Percentiles rank a stretch among this genome's conserved stretches.
Conservation (phyloP, 2,329 filamentous ascomycete species). For the Pseudogymnoascus sp. region DNA sequence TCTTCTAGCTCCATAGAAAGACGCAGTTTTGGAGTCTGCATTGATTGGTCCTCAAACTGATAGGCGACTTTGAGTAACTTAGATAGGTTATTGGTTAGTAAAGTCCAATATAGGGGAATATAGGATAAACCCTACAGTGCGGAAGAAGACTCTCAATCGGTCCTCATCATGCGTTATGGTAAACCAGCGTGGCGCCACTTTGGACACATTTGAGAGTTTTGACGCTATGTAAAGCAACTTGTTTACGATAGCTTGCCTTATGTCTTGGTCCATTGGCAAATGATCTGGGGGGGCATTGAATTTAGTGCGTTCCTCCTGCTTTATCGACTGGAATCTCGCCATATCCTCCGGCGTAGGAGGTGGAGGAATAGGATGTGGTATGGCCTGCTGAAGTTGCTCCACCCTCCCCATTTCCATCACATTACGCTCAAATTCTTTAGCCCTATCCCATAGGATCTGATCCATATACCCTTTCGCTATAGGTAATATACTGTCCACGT, state of each 20-base stretch:
- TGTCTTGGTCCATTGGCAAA: conserved; percentile 24
- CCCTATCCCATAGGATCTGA: too few species aligned
- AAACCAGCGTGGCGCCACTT: conserved; percentile 23
- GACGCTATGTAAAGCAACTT: conserved; percentile 14
- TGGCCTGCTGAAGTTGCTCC: too few species aligned
- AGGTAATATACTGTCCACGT: too few species aligned
- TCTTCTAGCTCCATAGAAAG: conserved; percentile 47
- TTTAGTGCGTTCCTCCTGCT: background rate
- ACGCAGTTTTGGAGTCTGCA: conserved; percentile 36
- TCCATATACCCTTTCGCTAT: too few species aligned
- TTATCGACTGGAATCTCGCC: too few species aligned
- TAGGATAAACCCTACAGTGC: conserved; percentile 22
- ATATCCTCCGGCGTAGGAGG: too few species aligned
- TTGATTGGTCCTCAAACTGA: conserved; percentile 43
- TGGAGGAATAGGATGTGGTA: too few species aligned
- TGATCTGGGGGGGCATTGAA: conserved; percentile 15
- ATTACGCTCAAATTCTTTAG: too few species aligned
- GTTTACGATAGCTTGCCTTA: conserved; percentile 15
- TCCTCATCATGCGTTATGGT: conserved; percentile 22
- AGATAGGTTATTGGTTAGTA: conserved; percentile 30
- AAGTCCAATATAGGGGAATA: background rate
- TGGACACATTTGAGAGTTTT: conserved; percentile 18
- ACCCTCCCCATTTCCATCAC: too few species aligned
- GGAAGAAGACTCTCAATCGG: conserved; percentile 23
- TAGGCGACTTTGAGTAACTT: conserved; percentile 44